These are phyloP conservation scores for Themeda triandra DNA, from an alignment of 176 grass and related monocot genomes.

Conservation along the genomic window DNA sequence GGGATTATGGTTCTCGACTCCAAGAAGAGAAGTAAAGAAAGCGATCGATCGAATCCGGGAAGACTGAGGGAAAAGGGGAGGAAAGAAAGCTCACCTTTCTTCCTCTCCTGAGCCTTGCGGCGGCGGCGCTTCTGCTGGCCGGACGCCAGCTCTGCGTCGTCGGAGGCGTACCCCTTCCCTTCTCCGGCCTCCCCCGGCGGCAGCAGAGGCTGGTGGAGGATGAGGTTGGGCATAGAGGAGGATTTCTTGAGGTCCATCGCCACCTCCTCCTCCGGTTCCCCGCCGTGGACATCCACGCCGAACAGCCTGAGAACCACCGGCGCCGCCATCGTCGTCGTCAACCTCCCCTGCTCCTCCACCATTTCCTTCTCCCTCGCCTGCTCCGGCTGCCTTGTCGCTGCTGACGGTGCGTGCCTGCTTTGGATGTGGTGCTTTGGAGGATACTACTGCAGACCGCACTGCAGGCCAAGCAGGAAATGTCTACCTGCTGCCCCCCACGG, in stretches of 20 bases:
- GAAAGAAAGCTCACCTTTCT: constrained; percentile 48
- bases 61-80: background rate
- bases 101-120: constrained; percentile 61
- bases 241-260: constrained; percentile 14
- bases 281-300: background rate
- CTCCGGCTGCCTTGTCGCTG: background rate
- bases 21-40: background rate
- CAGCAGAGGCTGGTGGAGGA: background rate
- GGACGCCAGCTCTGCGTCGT: constrained; percentile 46
- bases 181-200: background rate
- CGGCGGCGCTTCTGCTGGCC: constrained; percentile 47
- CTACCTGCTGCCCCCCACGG: background rate
- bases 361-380: background rate
- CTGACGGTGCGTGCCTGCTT: background rate
- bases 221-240: constrained; percentile 41
- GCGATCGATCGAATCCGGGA: background rate
- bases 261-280: background rate
- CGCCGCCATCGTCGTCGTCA: background rate
- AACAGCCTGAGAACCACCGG: constrained; percentile 12
- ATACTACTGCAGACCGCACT: background rate
- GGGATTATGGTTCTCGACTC: background rate
- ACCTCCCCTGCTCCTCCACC: background rate
- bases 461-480: background rate
- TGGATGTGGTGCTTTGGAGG: background rate
- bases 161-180: constrained; percentile 47